phyloP scores from a whole-genome alignment of 2,329 filamentous ascomycete genomes.

The Sordariomycetes sp. region DNA sequence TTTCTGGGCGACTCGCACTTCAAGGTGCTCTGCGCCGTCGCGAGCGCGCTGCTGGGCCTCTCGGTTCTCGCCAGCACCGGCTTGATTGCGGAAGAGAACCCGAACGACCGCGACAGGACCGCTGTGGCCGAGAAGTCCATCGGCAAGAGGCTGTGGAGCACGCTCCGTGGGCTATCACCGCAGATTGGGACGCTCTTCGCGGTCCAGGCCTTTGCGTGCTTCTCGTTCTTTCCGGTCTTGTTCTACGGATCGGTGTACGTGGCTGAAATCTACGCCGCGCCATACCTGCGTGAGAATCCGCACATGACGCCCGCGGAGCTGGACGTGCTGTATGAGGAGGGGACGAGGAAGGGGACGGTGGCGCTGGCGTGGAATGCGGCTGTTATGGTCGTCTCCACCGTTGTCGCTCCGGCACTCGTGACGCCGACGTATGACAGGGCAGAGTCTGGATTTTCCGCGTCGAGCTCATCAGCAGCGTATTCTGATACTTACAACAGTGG shows the following conservation, averaged over 20 bases:
- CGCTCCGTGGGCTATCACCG: conserved; percentile 67
- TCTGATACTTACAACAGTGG: neutral
- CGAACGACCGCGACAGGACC: conserved; percentile 18
- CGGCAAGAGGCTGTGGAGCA: conserved; percentile 21
- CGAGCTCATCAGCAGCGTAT: neutral
- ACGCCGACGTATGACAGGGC: conserved; percentile 62
- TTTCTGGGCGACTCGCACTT: conserved; percentile 81
- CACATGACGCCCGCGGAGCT: conserved; percentile 68
- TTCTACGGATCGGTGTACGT: conserved; percentile 95
- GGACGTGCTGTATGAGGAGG: conserved; percentile 70
- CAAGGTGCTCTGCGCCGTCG: conserved; percentile 81
- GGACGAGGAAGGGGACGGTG: conserved; percentile 79
- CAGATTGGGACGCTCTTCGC: conserved; percentile 75
- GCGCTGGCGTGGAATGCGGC: conserved; percentile 83
- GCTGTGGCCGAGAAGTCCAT: conserved; percentile 52
- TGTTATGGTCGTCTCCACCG: conserved; percentile 70
- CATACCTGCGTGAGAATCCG: conserved; percentile 65
- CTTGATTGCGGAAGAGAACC: conserved; percentile 69
- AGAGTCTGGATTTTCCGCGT: conserved; percentile 3
- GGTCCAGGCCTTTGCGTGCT: conserved; percentile 80
- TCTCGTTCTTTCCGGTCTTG: conserved; percentile 90
- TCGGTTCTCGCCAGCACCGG: conserved; percentile 63
- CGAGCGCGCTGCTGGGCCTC: conserved; percentile 58
- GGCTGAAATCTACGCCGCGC: conserved; percentile 84
- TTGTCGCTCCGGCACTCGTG: conserved; percentile 77